Evolutionary conservation across 2,329 filamentous ascomycete species (phyloP).

Genomic region (Fulvia fulva): DNA sequence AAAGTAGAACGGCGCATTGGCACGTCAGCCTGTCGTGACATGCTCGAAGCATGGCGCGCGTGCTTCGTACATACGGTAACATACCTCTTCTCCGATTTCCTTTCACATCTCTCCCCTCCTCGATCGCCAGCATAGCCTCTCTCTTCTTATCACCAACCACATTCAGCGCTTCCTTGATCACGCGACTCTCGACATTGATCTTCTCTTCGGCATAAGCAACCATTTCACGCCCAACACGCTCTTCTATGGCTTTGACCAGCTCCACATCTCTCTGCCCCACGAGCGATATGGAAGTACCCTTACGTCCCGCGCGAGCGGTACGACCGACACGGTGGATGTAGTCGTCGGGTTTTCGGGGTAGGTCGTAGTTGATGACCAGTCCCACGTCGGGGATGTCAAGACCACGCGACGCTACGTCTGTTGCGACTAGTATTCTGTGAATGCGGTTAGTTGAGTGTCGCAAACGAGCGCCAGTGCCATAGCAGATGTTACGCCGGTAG

Average conservation of each 20-base stretch:
- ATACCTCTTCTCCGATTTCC: constrained; percentile 62
- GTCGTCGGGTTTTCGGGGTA: constrained; percentile 92
- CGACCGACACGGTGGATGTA: constrained; percentile 96
- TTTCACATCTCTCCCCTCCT: constrained; percentile 84
- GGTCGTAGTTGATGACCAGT: constrained; percentile 90
- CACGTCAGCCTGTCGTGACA: not conserved
- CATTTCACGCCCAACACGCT: constrained; percentile 75
- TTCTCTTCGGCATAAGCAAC: constrained; percentile 81
- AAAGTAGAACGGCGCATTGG: not conserved
- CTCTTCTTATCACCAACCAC: constrained; percentile 92
- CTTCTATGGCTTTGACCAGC: constrained; percentile 85
- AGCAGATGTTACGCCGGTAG: not conserved
- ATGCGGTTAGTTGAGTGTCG: not conserved
- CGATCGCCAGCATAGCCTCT: constrained; percentile 84
- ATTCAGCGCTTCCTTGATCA: constrained; percentile 81
- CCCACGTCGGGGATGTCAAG: constrained; percentile 91
- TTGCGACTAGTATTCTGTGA: constrained; percentile 72
- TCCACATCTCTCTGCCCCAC: constrained; percentile 92
- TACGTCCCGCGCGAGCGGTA: constrained; percentile 85
- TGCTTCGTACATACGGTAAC: no score
- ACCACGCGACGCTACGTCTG: constrained; percentile 89
- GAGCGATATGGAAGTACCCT: constrained; percentile 78
- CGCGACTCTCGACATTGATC: constrained; percentile 87
- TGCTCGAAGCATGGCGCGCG: not conserved
- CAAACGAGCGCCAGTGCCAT: not conserved